Evolutionary conservation across 2,329 filamentous ascomycete species (phyloP).

Genomic region (Cordyceps farinosa): DNA sequence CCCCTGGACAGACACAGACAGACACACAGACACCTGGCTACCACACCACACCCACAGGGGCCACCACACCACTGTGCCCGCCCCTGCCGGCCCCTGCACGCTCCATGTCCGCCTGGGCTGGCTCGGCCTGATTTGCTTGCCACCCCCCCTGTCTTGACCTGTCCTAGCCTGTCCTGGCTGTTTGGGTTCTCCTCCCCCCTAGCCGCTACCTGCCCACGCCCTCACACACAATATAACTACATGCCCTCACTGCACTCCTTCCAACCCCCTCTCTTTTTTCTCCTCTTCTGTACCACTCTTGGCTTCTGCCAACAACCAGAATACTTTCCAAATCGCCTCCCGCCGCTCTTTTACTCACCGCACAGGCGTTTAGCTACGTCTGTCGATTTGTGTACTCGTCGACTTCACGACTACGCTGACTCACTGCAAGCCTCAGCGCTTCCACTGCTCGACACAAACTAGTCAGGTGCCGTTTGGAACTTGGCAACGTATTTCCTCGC

Average conservation of each 20-base stretch:
- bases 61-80: not conserved
- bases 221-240: conserved; percentile 17
- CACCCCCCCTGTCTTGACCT: conserved; percentile 9
- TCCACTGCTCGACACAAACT: conserved; percentile 26
- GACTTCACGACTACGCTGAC: conserved; percentile 2
- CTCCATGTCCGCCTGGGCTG: conserved; percentile 2
- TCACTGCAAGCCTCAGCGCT: conserved; percentile 2
- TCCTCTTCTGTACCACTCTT: conserved; percentile 17
- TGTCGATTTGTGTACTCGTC: conserved; percentile 2
- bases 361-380: conserved; percentile 16
- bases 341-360: conserved; percentile 10
- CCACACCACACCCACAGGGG: not conserved
- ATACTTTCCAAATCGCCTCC: not conserved
- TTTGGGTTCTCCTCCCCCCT: conserved; percentile 7
- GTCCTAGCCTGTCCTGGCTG: not conserved
- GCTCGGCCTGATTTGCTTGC: conserved; percentile 14
- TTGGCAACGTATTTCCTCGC: conserved; percentile 29
- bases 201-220: conserved; percentile 1
- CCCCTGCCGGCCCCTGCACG: not conserved
- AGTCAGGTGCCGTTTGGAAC: conserved; percentile 25
- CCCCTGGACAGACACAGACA: not conserved
- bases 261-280: conserved; percentile 17
- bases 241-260: conserved; percentile 11
- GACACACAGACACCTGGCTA: not conserved
- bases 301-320: conserved; percentile 18